Conservation (phyloP, 73 alveolate species). For the Uronychia binucleata region DNA sequence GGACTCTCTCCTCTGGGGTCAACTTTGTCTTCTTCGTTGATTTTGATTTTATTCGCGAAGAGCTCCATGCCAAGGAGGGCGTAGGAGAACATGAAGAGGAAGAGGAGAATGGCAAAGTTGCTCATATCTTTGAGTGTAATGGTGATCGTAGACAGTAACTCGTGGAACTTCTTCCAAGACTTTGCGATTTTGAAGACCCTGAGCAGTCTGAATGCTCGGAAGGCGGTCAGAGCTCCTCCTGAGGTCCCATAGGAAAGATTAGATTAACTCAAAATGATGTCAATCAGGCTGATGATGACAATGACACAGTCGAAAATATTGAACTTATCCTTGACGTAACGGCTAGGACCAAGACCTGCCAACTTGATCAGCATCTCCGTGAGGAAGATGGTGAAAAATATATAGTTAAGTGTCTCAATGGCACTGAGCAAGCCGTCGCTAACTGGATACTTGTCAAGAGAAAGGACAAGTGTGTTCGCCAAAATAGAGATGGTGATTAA, state of each 20-base stretch:
- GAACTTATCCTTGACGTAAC: constrained; percentile 49
- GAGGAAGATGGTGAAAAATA: constrained; percentile 37
- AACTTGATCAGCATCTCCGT: constrained; percentile 49
- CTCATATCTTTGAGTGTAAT: constrained; percentile 40
- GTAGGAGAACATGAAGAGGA: constrained; percentile 46
- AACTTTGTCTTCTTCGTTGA: constrained; percentile 1
- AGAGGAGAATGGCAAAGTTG: constrained; percentile 27
- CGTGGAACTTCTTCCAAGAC: constrained; percentile 30
- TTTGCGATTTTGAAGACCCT: constrained; percentile 54
- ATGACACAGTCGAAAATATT: constrained; percentile 40
- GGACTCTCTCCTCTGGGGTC: constrained; percentile 15
- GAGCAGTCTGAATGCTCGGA: constrained; percentile 26
- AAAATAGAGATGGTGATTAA: constrained; percentile 30
- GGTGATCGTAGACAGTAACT: constrained; percentile 26
- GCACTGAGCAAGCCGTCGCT: constrained; percentile 2
- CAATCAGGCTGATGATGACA: not conserved
- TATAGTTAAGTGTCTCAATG: constrained; percentile 16
- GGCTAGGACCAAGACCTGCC: constrained; percentile 38
- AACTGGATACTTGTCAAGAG: constrained; percentile 48
- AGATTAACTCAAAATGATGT: not conserved
- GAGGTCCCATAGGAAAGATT: not conserved
- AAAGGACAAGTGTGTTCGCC: constrained; percentile 49
- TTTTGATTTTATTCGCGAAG: constrained; percentile 34
- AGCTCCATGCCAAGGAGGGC: constrained; percentile 52
- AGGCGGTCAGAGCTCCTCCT: constrained; percentile 39